Evolutionary conservation across 2,329 filamentous ascomycete genomes (phyloP), one percentile per base, ranked within the genome.

Genomic region (Neoscytalidium dimidiatum): DNA sequence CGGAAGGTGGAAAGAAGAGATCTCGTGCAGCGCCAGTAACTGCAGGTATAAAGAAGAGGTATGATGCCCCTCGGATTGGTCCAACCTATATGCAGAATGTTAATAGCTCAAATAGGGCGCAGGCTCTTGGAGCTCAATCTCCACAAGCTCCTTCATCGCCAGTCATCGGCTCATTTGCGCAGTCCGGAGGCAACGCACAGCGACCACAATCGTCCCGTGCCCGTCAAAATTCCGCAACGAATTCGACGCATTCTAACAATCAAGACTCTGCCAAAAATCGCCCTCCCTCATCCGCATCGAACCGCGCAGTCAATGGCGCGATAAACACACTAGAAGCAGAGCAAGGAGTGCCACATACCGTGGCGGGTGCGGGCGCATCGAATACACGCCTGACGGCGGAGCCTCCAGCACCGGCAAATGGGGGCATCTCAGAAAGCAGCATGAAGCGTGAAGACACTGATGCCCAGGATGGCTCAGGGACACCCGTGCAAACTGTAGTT

Each of bases 21-120:
- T 80, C 87, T 78, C 79, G 94, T 84, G 83, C 91, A 80, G 68
- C 81, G 80, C 66, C 86, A 1, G 85, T 86, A 3, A 92, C 91
- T 69, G 84, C 87, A n/a, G 87, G 88, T 69, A 77, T 87, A 31
- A 94, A 94, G 80, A 96, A 94, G 80, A 94, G 88, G 90, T 91
- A 84, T 72, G 84, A 31, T 29, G 11, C 7, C n/a, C 28, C 17
- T 14, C 11, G 8, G 8, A 28, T 48, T 49, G 31, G 44, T 43
- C 26, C 35, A 7, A 43, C 19, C 5, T 9, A 19, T 13, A 19
- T 33, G 19, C 41, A 48, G 67, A 62, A 51, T 35, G 61, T 23
- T 52, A 23, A 31, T 14, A 66, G 23, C 28, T 65, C 64, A 74
- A 64, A 52, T 71, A 80, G 80, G 72, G 82, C 80, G 71, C 69